Percentiles rank a stretch among this genome's conserved stretches.
phyloP scores from a whole-genome alignment of 2,329 filamentous ascomycete species.

The Monilinia fructicola region DNA sequence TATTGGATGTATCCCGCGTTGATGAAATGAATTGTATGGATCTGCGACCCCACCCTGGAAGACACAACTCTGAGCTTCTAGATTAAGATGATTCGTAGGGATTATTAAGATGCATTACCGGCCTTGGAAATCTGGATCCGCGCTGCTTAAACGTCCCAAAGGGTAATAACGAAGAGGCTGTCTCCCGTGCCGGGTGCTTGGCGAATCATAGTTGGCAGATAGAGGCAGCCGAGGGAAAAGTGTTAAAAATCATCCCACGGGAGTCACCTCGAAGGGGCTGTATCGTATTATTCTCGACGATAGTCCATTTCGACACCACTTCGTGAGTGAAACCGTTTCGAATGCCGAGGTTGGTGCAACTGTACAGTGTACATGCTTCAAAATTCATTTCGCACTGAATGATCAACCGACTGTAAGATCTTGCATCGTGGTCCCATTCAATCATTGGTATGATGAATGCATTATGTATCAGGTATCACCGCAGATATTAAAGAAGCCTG shows the following conservation, averaged over 20 bases:
- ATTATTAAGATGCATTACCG: conserved; percentile 3
- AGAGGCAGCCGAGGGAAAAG: neutral
- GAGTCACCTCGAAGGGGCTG: neutral
- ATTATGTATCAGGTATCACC: conserved; percentile 19
- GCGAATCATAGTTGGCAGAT: neutral
- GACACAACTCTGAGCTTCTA: conserved; percentile 3
- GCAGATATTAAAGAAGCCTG: conserved; percentile 10
- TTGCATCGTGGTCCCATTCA: conserved; percentile 14
- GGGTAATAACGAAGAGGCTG: neutral
- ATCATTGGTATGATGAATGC: conserved; percentile 20
- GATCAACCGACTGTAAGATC: conserved; percentile 11
- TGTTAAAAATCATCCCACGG: neutral
- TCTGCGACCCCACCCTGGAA: neutral
- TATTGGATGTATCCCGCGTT: neutral
- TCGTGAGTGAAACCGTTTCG: neutral
- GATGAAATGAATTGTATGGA: neutral
- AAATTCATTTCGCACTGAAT: conserved; percentile 16
- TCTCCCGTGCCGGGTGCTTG: neutral
- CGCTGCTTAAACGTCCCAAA: neutral
- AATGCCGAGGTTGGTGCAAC: conserved; percentile 11
- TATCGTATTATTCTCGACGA: neutral
- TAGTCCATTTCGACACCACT: neutral
- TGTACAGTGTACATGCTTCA: neutral
- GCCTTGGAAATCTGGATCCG: neutral
- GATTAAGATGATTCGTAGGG: neutral